A percentile compares a stretch with the other conserved stretches of the same genome.
Conservation (phyloP, 768 basidiomycete species). For the Agrocybe praecox region DNA sequence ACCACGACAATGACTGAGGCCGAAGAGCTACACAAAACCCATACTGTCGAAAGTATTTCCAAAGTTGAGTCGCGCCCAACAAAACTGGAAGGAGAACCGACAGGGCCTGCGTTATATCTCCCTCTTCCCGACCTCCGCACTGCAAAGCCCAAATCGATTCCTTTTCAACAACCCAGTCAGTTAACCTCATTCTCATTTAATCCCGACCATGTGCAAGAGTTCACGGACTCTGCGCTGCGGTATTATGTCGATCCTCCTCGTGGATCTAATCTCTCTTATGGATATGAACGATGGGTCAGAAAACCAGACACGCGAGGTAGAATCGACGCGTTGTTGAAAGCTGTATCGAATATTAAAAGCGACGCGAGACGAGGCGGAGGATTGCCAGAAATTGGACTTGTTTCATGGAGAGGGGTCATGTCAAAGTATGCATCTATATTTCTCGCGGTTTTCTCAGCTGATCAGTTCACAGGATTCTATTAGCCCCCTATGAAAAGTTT, state of each 20-base stretch:
- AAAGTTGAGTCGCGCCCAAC: not conserved
- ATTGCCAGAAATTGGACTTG: constrained; percentile 52
- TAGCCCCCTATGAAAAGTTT: constrained; percentile 79
- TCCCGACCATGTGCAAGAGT: constrained; percentile 55
- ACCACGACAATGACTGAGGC: too few species aligned
- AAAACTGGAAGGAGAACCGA: not conserved
- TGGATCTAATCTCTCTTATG: constrained; percentile 65
- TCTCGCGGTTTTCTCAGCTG: constrained; percentile 3
- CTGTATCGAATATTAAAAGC: constrained; percentile 47
- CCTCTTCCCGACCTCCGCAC: constrained; percentile 15
- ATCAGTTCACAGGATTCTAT: constrained; percentile 64
- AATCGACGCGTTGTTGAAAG: constrained; percentile 68
- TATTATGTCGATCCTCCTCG: constrained; percentile 72
- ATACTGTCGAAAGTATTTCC: not conserved
- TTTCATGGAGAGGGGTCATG: constrained; percentile 83
- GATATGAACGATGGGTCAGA: constrained; percentile 74
- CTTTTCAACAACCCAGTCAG: constrained; percentile 73
- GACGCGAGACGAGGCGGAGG: constrained; percentile 22
- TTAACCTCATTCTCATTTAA: constrained; percentile 77
- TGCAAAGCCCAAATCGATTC: constrained; percentile 25
- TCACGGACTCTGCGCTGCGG: constrained; percentile 68
- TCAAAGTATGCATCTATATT: constrained; percentile 59
- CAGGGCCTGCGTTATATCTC: constrained; percentile 4
- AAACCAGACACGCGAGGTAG: constrained; percentile 67
- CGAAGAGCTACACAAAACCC: too few species aligned